A percentile compares a stretch with the other conserved stretches of the same genome.
Evolutionary conservation across 108 stramenopile genomes (phyloP).

Genomic region (Epipyxis sp.): DNA sequence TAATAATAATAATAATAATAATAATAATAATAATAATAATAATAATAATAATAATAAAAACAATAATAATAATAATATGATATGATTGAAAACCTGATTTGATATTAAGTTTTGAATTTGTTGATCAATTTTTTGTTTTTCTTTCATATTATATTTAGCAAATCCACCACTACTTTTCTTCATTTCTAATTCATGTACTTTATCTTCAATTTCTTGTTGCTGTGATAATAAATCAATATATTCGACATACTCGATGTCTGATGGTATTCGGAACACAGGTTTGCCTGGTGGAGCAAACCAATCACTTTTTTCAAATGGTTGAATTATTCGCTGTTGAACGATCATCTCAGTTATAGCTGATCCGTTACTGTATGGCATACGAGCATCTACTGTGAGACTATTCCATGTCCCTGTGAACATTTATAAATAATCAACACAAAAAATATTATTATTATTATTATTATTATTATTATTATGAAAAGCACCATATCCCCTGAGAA

Average conservation of each 20-base stretch:
- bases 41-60: no score
- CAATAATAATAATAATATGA: no score
- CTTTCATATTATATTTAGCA: not conserved
- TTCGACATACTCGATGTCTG: not conserved
- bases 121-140: not conserved
- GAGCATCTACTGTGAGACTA: not conserved
- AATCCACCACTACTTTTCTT: not conserved
- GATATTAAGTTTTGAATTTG: not conserved
- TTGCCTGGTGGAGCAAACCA: not conserved
- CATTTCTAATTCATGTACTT: slow-evolving; percentile 1
- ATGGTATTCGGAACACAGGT: not conserved
- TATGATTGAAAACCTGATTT: not conserved
- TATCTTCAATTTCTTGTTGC: slow-evolving; percentile 14
- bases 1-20: no score
- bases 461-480: no score
- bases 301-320: not conserved
- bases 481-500: no score
- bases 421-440: no score
- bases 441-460: no score
- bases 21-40: no score
- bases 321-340: not conserved
- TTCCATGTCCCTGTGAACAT: no score
- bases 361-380: slow-evolving; percentile 12
- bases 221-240: not conserved
- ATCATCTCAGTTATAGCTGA: not conserved